Evolutionary conservation across 202 grass and related monocot species (phyloP).

Genomic region (Schoenoplectus tabernaemontani): DNA sequence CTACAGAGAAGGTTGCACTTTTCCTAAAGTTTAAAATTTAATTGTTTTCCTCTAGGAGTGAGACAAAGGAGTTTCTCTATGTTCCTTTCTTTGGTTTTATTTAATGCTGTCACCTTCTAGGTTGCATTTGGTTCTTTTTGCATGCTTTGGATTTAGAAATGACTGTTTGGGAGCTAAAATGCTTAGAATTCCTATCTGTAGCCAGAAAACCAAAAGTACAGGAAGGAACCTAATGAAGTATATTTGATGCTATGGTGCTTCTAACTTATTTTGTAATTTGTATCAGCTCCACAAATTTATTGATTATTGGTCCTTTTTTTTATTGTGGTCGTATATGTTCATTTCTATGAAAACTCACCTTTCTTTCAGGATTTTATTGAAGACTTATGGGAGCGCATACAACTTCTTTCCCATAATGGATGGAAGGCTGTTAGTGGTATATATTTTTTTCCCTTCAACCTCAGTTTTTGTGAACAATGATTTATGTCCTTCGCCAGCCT

Average conservation of each 20-base stretch:
- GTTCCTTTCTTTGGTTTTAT: not conserved
- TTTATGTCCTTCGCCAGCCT: not conserved
- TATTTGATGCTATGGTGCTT: not conserved
- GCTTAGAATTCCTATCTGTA: not conserved
- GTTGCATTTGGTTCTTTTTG: not conserved
- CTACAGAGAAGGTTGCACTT: slow-evolving; percentile 58
- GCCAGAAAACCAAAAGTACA: not conserved
- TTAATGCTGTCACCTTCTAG: not conserved
- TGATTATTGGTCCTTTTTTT: not conserved
- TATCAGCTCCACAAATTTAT: not conserved
- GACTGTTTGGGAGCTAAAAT: not conserved
- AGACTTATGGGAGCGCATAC: slow-evolving; percentile 88
- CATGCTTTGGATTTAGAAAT: not conserved
- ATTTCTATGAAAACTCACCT: slow-evolving; percentile 22
- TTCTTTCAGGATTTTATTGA: slow-evolving; percentile 84
- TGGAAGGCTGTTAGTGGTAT: slow-evolving; percentile 98
- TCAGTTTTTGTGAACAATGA: not conserved
- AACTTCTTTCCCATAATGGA: slow-evolving; percentile 73
- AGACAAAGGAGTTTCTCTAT: not conserved
- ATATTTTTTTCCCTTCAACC: not conserved
- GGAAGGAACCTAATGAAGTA: not conserved
- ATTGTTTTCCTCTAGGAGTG: not conserved
- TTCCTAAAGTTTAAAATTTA: too few species aligned
- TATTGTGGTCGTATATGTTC: not conserved
- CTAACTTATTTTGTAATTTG: not conserved